Evolutionary conservation across 129 eudicot species (phyloP).

Genomic region (Oenanthe sinensis): DNA sequence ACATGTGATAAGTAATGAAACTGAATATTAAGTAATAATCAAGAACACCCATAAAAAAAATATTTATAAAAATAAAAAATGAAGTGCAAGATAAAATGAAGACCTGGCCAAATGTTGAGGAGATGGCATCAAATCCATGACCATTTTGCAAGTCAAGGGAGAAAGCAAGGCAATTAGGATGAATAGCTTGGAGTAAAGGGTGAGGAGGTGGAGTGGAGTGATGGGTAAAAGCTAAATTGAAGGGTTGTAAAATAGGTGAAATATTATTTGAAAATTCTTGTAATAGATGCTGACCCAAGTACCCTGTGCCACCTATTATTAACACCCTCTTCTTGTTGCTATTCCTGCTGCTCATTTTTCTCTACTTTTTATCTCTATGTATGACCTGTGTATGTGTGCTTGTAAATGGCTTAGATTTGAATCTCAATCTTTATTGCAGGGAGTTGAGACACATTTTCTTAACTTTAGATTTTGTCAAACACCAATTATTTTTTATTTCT

Average conservation of each 20-base stretch:
- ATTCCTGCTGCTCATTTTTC: constrained; percentile 17
- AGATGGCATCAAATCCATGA: constrained; percentile 51
- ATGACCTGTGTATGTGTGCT: neutral
- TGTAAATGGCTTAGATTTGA: too few species aligned
- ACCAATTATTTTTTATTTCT: too few species aligned
- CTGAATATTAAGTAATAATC: neutral
- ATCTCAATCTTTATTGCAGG: neutral
- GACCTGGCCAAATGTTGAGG: constrained; percentile 66
- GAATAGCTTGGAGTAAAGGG: constrained; percentile 35
- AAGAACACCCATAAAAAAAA: constrained; percentile 1
- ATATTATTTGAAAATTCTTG: constrained; percentile 30
- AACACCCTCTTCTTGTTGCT: constrained; percentile 35
- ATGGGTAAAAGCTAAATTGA: constrained; percentile 54
- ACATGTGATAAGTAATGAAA: neutral
- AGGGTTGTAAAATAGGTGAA: neutral
- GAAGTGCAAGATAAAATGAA: neutral
- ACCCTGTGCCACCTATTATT: constrained; percentile 83
- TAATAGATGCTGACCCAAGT: constrained; percentile 81
- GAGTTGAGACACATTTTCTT: too few species aligned
- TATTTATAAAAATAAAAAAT: neutral
- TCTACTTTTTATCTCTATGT: neutral
- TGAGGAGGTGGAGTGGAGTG: constrained; percentile 49
- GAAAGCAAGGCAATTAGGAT: constrained; percentile 50
- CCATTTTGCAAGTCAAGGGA: constrained; percentile 61
- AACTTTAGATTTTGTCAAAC: too few species aligned